These are phyloP conservation scores for Boletus coccyginus DNA, from an alignment of 768 basidiomycete species.

Conservation along the genomic window DNA sequence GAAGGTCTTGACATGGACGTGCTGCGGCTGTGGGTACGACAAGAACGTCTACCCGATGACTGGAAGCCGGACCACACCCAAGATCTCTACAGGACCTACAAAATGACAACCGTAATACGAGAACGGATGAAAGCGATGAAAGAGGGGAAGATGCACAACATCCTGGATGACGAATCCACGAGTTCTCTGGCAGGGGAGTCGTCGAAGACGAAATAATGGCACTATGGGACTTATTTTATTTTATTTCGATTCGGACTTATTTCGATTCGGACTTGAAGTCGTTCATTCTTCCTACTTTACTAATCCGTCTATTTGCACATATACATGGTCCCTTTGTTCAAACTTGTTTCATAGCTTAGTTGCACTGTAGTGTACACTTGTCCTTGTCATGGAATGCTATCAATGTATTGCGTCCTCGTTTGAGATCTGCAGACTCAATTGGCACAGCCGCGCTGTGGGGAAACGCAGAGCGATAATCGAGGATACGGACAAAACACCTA, in stretches of 20 bases:
- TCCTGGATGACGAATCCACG: constrained; percentile 12
- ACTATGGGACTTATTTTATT: too few relatives aligned
- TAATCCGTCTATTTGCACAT: not conserved
- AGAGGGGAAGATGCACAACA: constrained; percentile 16
- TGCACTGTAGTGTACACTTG: not conserved
- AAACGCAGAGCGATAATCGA: too few relatives aligned
- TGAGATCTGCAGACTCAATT: too few relatives aligned
- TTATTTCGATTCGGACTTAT: not conserved
- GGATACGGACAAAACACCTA: too few relatives aligned
- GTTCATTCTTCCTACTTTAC: not conserved
- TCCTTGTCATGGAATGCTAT: not conserved
- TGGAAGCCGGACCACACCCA: constrained; percentile 34
- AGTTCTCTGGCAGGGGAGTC: not conserved
- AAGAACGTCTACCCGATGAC: constrained; percentile 48
- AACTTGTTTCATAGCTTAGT: not conserved
- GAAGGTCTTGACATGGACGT: constrained; percentile 46
- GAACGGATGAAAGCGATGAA: constrained; percentile 26
- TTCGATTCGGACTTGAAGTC: too few relatives aligned
- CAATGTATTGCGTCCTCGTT: not conserved
- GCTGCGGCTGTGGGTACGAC: constrained; percentile 47
- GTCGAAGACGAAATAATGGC: constrained; percentile 17
- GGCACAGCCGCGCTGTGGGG: not conserved
- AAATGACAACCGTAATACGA: constrained; percentile 27
- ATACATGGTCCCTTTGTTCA: not conserved
- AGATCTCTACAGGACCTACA: constrained; percentile 30